Evolutionary conservation across 2,329 filamentous ascomycete genomes (phyloP).

Genomic region (Didymella keratinophila): DNA sequence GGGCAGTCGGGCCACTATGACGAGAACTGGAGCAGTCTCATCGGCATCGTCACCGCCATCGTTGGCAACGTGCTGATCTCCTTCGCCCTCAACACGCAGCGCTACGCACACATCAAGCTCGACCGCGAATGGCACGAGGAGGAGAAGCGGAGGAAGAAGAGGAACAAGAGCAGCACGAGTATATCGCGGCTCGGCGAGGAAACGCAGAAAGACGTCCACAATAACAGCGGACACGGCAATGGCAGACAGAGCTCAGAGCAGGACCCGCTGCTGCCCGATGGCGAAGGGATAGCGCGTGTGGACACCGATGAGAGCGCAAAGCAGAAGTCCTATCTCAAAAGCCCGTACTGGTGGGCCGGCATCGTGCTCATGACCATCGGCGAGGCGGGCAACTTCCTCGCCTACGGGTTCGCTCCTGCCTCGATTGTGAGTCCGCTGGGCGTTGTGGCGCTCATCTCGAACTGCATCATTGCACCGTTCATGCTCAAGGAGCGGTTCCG

Average conservation of each 20-base stretch:
- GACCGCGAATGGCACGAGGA: conserved; percentile 71
- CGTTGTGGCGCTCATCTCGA: conserved; percentile 95
- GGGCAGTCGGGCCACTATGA: conserved; percentile 28
- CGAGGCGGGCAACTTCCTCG: conserved; percentile 94
- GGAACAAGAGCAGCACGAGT: conserved; percentile 54
- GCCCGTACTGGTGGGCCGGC: conserved; percentile 95
- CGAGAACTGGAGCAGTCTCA: conserved; percentile 83
- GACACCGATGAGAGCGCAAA: conserved; percentile 33
- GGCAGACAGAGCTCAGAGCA: conserved; percentile 12
- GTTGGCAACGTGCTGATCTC: conserved; percentile 93
- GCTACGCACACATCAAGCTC: conserved; percentile 90
- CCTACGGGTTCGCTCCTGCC: conserved; percentile 95
- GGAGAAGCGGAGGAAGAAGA: conserved; percentile 43
- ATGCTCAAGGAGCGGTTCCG: conserved; percentile 93
- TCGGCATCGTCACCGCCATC: conserved; percentile 93
- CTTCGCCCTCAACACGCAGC: conserved; percentile 92
- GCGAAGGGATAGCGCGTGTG: not conserved
- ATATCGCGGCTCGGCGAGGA: conserved; percentile 47
- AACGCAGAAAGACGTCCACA: conserved; percentile 27
- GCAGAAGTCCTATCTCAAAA: conserved; percentile 80
- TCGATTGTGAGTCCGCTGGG: conserved; percentile 96
- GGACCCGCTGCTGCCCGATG: conserved; percentile 7
- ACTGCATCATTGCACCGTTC: conserved; percentile 94
- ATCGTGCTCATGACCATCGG: conserved; percentile 92
- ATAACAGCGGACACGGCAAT: not conserved